These are phyloP conservation scores for Fraxinus platypoda DNA, from an alignment of 305 asterid species.

Conservation along the genomic window DNA sequence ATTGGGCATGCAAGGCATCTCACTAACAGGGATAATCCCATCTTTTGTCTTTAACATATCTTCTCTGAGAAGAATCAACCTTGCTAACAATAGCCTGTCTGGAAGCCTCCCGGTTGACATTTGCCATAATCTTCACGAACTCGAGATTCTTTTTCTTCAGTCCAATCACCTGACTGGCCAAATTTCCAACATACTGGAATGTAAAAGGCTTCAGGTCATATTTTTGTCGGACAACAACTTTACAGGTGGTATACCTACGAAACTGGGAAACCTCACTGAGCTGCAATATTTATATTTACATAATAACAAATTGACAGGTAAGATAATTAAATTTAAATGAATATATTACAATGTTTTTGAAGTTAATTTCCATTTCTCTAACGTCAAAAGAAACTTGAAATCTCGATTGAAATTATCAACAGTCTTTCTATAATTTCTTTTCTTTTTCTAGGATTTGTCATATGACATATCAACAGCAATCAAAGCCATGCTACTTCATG, in stretches of 20 bases:
- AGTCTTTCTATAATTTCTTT: not conserved
- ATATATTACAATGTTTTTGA: not conserved
- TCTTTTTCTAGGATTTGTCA: no score
- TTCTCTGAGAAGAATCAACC: conserved; percentile 3
- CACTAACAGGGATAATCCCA: conserved; percentile 16
- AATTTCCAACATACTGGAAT: not conserved
- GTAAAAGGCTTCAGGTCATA: not conserved
- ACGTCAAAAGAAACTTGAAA: not conserved
- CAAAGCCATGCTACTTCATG: not conserved
- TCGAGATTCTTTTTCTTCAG: not conserved
- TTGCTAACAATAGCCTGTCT: not conserved
- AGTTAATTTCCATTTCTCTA: not conserved
- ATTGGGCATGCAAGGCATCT: not conserved
- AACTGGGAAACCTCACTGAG: conserved; percentile 8
- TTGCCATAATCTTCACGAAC: conserved; percentile 11
- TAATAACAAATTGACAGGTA: not conserved
- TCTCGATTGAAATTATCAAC: not conserved
- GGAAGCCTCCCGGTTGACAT: conserved; percentile 14
- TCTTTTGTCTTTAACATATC: conserved; percentile 17
- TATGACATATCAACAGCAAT: not conserved
- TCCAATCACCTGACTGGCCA: conserved; percentile 13
- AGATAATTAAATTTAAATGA: not conserved
- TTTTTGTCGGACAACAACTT: not conserved
- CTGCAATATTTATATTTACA: not conserved
- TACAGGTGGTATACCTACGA: conserved; percentile 13